These are phyloP conservation scores for Talaromyces adpressus DNA, from an alignment of 495 filamentous ascomycete genomes.

Conservation along the genomic window DNA sequence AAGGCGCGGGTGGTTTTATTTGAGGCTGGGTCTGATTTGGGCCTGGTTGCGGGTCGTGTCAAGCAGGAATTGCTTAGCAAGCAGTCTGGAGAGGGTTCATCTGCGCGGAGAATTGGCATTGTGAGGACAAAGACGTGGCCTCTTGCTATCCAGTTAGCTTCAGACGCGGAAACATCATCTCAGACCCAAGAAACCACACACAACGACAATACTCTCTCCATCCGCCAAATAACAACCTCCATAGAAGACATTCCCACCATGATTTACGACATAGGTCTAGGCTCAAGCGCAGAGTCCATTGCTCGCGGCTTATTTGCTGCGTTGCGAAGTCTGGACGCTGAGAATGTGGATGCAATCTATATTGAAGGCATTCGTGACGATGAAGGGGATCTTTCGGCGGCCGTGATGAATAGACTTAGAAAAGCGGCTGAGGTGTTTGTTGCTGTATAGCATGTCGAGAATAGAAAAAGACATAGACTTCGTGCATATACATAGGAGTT, in stretches of 20 bases:
- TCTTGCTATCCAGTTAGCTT: slow-evolving; percentile 23
- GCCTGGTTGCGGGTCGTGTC: slow-evolving; percentile 26
- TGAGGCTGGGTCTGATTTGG: slow-evolving; percentile 41
- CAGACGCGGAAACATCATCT: slow-evolving; percentile 14
- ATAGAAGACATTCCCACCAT: slow-evolving; percentile 2
- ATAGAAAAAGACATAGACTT: neutral
- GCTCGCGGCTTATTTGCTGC: slow-evolving; percentile 83
- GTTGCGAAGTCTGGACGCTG: slow-evolving; percentile 74
- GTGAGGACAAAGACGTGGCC: slow-evolving; percentile 41
- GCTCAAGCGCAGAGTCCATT: slow-evolving; percentile 59
- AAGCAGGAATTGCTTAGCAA: slow-evolving; percentile 20
- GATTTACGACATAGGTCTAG: slow-evolving; percentile 52
- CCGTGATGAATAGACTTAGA: slow-evolving; percentile 90
- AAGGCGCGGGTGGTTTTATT: slow-evolving; percentile 81
- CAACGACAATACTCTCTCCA: neutral
- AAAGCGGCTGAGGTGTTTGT: slow-evolving; percentile 67
- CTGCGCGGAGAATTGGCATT: slow-evolving; percentile 38
- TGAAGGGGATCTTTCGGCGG: slow-evolving; percentile 76
- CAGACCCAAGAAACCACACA: neutral
- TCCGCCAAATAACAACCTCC: neutral
- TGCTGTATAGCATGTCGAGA: slow-evolving; percentile 18
- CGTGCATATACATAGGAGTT: neutral
- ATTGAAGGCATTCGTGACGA: slow-evolving; percentile 80
- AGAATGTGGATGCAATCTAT: slow-evolving; percentile 75
- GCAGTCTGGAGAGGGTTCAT: slow-evolving; percentile 24